Evolutionary conservation across 805 yeast species (phyloP).

Genomic region (Ogataea kodamae): DNA sequence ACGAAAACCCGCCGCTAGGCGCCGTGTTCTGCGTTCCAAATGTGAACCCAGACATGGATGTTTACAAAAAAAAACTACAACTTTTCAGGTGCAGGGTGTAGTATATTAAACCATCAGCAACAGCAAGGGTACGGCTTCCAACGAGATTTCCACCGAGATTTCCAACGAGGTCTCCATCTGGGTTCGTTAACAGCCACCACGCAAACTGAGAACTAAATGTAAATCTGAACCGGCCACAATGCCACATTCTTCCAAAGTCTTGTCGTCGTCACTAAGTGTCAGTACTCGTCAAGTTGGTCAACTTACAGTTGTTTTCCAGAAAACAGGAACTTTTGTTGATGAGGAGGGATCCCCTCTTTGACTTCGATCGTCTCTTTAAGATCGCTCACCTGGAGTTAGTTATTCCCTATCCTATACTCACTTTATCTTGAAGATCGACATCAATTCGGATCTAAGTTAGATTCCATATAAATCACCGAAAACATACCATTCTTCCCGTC

Average conservation of each 20-base stretch:
- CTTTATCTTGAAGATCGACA: conserved; percentile 64
- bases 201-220: conserved; percentile 85
- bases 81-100: conserved; percentile 11
- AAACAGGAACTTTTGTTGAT: conserved; percentile 87
- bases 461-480: too few relatives aligned
- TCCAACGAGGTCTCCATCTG: conserved; percentile 3
- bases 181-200: conserved; percentile 59
- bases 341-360: conserved; percentile 95
- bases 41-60: conserved; percentile 16
- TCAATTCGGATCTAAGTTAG: conserved; percentile 59
- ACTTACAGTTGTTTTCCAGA: conserved; percentile 86
- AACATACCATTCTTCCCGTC: conserved; percentile 70
- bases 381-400: conserved; percentile 41
- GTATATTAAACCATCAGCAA: conserved; percentile 1
- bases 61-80: conserved; percentile 9
- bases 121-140: too few relatives aligned
- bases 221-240: conserved; percentile 81
- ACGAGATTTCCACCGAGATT: too few relatives aligned
- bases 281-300: not conserved
- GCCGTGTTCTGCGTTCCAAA: conserved; percentile 15
- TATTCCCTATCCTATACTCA: conserved; percentile 34
- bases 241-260: conserved; percentile 68
- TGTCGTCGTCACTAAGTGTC: conserved; percentile 59
- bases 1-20: conserved; percentile 12
- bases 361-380: conserved; percentile 93